phyloP scores from a whole-genome alignment of 2,329 filamentous ascomycete species.

The Mollisiaceae sp. region DNA sequence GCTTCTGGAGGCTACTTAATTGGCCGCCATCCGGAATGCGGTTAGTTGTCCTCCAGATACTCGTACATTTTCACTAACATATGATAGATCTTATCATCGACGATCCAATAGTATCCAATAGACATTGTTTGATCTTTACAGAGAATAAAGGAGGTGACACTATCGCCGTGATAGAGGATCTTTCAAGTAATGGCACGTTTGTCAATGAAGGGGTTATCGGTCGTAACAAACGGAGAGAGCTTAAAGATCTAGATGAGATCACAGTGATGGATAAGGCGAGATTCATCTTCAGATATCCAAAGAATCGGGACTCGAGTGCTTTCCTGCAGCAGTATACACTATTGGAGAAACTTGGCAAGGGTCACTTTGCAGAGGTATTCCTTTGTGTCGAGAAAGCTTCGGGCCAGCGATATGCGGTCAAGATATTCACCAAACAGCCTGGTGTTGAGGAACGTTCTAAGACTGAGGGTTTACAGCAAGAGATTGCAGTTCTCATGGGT shows the following conservation, averaged over 20 bases:
- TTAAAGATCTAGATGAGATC: constrained; percentile 90
- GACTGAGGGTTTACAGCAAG: constrained; percentile 86
- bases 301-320: constrained; percentile 71
- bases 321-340: constrained; percentile 89
- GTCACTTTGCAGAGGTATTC: constrained; percentile 94
- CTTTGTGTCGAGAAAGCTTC: constrained; percentile 85
- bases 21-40: constrained; percentile 91
- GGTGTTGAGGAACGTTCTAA: constrained; percentile 85
- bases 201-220: constrained; percentile 92
- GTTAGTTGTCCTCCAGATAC: constrained; percentile 56
- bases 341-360: constrained; percentile 86
- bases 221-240: constrained; percentile 86
- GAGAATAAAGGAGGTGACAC: constrained; percentile 63
- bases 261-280: constrained; percentile 82
- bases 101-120: constrained; percentile 84
- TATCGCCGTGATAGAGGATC: constrained; percentile 83
- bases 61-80: constrained; percentile 2
- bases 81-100: constrained; percentile 72
- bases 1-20: constrained; percentile 87
- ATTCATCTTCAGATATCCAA: constrained; percentile 91
- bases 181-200: constrained; percentile 96
- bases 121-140: constrained; percentile 74
- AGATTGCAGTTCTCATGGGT: constrained; percentile 96
- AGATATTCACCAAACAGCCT: constrained; percentile 87
- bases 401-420: constrained; percentile 86